Base-by-base conservation (phyloP, 306 rosid species). In the Quercus dentata region DNA sequence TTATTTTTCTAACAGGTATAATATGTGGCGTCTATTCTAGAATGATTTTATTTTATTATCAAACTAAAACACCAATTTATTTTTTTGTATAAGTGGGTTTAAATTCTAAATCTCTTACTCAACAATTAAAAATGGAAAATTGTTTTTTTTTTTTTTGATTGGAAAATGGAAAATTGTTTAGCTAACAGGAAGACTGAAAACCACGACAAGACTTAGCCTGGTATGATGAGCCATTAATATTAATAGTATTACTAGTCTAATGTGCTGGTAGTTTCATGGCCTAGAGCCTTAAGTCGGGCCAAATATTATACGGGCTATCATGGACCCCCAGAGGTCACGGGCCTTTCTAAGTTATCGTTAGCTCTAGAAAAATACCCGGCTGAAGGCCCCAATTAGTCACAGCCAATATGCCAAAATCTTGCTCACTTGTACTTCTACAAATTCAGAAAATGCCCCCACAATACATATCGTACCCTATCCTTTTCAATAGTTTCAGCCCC, bases 361-460 rank as follows among this genome's bases (percentile, higher is more conserved):
- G 51, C 4, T 14, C 49, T 18, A 31, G 4, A 18, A 64, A n/a
- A 17, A 64, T 17, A 38, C 70, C 8, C 12, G 3, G 18, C 31
- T 41, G 46, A 41, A 41, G 46, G 46, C 46, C 46, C 46, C 23
- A 6, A 3, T 62, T 25, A 2, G 69, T 9, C 41, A 63, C 18
- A 17, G 4, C n/a, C 2, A 33, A 20, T 41, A 3, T 58, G 73
- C 80, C 75, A 65, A 52, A 38, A 46, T 3, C 44, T 2, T 6
- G 2, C 21, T 68, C 33, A 70, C 35, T 59, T 75, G 55, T 44
- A 73, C 25, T 41, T 65, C 58, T 27, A 0, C 4, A 46, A 35
- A 75, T 71, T 76, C 75, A 27, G 51, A 14, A 28, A 25, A 73
- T 44, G 54, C 41, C 76, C 81, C 81, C 81, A 83, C 74, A 30